phyloP scores from a whole-genome alignment of 1,284 basidiomycete species.

The Trametes hirsuta region DNA sequence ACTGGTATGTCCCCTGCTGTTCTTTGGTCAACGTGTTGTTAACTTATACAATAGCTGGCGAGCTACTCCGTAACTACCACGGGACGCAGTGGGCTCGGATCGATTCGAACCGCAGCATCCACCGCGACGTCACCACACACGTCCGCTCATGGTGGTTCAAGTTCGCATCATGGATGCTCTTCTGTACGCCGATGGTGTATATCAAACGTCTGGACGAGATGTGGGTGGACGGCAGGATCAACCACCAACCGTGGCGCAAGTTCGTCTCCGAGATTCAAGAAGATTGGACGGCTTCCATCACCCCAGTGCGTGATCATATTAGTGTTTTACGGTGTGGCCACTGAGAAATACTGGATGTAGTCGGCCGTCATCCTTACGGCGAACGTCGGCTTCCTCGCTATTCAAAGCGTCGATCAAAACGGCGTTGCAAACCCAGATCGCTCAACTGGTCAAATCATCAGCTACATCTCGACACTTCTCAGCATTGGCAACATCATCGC shows the following conservation, averaged over 20 bases:
- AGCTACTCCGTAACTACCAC: slow-evolving; percentile 25
- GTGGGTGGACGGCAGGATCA: slow-evolving; percentile 31
- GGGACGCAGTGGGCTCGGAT: slow-evolving; percentile 31
- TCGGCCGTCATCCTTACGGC: slow-evolving; percentile 45
- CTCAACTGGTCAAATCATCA: slow-evolving; percentile 29
- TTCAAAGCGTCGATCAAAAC: slow-evolving; percentile 35
- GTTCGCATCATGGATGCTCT: slow-evolving; percentile 27
- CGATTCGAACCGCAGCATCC: slow-evolving; percentile 19
- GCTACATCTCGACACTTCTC: slow-evolving; percentile 33
- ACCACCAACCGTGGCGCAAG: slow-evolving; percentile 29
- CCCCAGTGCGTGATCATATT: slow-evolving; percentile 28
- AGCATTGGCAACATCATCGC: slow-evolving; percentile 32
- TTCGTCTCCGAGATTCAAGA: slow-evolving; percentile 28
- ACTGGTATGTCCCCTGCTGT: slow-evolving; percentile 1
- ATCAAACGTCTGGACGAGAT: slow-evolving; percentile 27
- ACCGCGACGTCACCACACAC: background rate
- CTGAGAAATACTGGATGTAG: slow-evolving; percentile 24
- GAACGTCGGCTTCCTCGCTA: slow-evolving; percentile 45
- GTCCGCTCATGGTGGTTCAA: slow-evolving; percentile 21
- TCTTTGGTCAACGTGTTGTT: background rate
- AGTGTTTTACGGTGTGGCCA: background rate
- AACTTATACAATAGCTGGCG: slow-evolving; percentile 1
- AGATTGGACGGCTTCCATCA: slow-evolving; percentile 34
- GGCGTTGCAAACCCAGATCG: slow-evolving; percentile 5
- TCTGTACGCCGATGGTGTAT: slow-evolving; percentile 30